Base-by-base conservation (phyloP, 495 filamentous ascomycete species). In the Xylaria scruposa region DNA sequence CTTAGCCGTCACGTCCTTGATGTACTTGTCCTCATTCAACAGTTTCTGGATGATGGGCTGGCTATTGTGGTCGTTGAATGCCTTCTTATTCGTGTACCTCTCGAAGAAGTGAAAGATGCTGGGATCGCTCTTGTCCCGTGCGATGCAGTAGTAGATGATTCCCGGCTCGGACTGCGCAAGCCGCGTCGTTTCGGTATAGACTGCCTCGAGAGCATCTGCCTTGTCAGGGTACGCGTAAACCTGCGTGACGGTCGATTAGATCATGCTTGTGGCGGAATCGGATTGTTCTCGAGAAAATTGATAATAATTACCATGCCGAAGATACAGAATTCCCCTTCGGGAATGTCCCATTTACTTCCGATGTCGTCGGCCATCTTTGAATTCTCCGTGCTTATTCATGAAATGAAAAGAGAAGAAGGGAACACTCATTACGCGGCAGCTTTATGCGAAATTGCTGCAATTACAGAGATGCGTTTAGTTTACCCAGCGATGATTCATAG, bases 51-150 rank as follows among this genome's bases (percentile, higher is more conserved):
- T 79, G 47, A 81, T 74, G 1, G 81, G 79, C 74, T 78, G 76
- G 0, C 49, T 31, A 58, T 78, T 81, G 64, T 83, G 81, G 26
- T 65, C 74, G 3, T 80, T 76, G 59, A 83, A 83, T 0, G 81
- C 79, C 40, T 72, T 47, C 9, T 63, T 67, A 0, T 74, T 73
- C 4, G 66, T 73, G 49, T 81, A 83, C 9, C 74, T 70, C 72
- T 82, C 81, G 63, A 81, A 83, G 61, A 83, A 83, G 63, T 82
- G 77, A 46, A 83, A 83, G 13, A 82, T 54, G 36, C 51, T 74
- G 1, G 67, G 76, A 40, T 82, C 74, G 19, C 77, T 67, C 21
- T 5, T 5, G 62, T 83, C 81, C 36, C 78, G 47, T 26, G 68
- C 70, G 29, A 83, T 73, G 66, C 73, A 77, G 61, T 82, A 83